These are phyloP conservation scores for Papiliotrema laurentii DNA, from an alignment of 1,284 basidiomycete genomes.

Conservation along the genomic window DNA sequence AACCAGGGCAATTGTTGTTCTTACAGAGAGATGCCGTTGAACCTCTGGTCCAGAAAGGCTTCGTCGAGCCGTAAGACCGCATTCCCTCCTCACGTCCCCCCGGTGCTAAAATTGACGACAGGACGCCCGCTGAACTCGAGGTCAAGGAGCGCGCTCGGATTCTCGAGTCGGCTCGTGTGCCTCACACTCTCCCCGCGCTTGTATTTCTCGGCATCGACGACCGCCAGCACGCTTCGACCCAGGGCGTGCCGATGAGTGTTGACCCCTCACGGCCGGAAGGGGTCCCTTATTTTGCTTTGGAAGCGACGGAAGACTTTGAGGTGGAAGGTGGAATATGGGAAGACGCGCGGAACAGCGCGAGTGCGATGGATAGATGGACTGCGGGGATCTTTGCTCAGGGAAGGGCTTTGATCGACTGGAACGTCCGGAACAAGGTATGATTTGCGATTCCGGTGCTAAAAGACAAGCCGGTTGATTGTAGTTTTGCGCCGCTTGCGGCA, in stretches of 20 bases:
- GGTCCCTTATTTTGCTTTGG: constrained; percentile 72
- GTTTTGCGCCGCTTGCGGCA: constrained; percentile 87
- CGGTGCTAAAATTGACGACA: background rate
- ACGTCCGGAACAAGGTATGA: constrained; percentile 70
- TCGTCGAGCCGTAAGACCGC: constrained; percentile 38
- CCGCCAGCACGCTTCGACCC: constrained; percentile 36
- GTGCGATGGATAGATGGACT: constrained; percentile 48
- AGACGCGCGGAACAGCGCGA: constrained; percentile 63
- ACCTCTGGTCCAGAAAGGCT: constrained; percentile 56
- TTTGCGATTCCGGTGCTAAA: background rate
- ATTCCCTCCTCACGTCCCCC: background rate
- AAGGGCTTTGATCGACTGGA: constrained; percentile 83
- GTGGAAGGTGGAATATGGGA: constrained; percentile 56
- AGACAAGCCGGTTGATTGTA: constrained; percentile 36
- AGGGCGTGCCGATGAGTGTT: constrained; percentile 55
- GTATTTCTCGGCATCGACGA: constrained; percentile 80
- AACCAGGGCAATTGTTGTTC: constrained; percentile 55
- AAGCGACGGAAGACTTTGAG: constrained; percentile 55
- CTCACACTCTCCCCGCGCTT: constrained; percentile 51
- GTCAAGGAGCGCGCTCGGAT: constrained; percentile 46
- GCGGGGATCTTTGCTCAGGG: constrained; percentile 71
- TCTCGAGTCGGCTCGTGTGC: constrained; percentile 63
- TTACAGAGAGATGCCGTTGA: constrained; percentile 58
- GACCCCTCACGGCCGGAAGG: constrained; percentile 63
- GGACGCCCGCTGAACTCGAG: constrained; percentile 5